A percentile compares a stretch with the other conserved stretches of the same genome.
phyloP scores from a whole-genome alignment of 345 rosid genomes.

The Diplotaxis tenuifolia region DNA sequence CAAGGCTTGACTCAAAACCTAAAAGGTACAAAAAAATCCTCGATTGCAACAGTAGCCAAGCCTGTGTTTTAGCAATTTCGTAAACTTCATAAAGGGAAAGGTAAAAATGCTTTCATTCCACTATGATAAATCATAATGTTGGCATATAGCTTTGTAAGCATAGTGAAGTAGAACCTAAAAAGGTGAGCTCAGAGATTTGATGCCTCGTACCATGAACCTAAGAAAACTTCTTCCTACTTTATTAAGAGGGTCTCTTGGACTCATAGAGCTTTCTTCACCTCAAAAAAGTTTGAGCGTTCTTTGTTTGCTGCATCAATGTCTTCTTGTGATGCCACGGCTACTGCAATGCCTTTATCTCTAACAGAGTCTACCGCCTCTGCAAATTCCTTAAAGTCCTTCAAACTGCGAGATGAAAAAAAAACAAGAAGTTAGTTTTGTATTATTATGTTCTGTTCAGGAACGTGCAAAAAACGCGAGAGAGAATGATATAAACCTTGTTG shows the following conservation, averaged over 20 bases:
- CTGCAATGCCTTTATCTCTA: constrained; percentile 64
- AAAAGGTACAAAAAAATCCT: background rate
- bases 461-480: background rate
- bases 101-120: background rate
- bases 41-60: background rate
- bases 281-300: constrained; percentile 24
- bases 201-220: constrained; percentile 6
- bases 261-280: background rate
- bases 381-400: constrained; percentile 49
- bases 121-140: constrained; percentile 4
- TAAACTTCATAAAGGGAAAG: background rate
- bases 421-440: constrained; percentile 9
- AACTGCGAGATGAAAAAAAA: constrained; percentile 37
- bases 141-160: background rate
- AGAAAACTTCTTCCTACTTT: background rate
- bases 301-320: constrained; percentile 71
- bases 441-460: background rate
- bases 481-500: constrained; percentile 60
- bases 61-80: background rate
- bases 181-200: background rate
- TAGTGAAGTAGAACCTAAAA: background rate
- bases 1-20: background rate
- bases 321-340: constrained; percentile 78
- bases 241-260: background rate
- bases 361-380: constrained; percentile 66